A percentile compares a stretch with the other conserved stretches of the same genome.
Conservation (phyloP, 768 basidiomycete genomes). For the Boletus rufocinnamomeus region DNA sequence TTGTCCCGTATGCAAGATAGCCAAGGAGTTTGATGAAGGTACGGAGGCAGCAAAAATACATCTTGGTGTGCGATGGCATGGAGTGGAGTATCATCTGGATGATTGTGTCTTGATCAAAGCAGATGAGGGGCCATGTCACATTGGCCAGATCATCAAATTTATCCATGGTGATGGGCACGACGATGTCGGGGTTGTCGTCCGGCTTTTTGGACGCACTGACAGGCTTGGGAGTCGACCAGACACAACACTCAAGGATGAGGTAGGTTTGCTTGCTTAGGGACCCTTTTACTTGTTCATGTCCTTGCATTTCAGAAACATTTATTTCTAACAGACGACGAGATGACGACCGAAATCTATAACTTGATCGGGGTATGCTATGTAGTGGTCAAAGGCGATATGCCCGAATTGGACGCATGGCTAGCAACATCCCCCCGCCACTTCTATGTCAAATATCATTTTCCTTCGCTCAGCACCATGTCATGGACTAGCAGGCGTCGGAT, state of each 20-base stretch:
- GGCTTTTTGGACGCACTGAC: slow-evolving; percentile 54
- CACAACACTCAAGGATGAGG: slow-evolving; percentile 56
- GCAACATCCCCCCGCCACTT: slow-evolving; percentile 57
- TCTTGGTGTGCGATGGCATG: slow-evolving; percentile 48
- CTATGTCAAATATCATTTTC: slow-evolving; percentile 55
- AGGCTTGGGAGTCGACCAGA: slow-evolving; percentile 40
- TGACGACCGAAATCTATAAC: slow-evolving; percentile 34
- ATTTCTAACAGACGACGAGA: slow-evolving; percentile 55
- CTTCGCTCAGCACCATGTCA: slow-evolving; percentile 37
- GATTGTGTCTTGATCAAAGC: slow-evolving; percentile 61
- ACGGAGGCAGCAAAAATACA: slow-evolving; percentile 31
- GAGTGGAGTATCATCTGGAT: slow-evolving; percentile 54
- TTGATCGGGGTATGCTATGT: slow-evolving; percentile 55
- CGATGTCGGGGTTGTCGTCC: slow-evolving; percentile 34
- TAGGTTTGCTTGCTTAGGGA: slow-evolving; percentile 19
- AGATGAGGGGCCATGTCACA: slow-evolving; percentile 50
- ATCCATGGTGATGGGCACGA: slow-evolving; percentile 19
- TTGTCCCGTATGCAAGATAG: slow-evolving; percentile 51
- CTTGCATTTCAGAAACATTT: slow-evolving; percentile 52
- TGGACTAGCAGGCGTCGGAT: slow-evolving; percentile 43
- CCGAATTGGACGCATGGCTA: slow-evolving; percentile 48
- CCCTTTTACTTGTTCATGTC: neutral
- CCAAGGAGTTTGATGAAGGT: slow-evolving; percentile 37
- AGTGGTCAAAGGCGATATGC: slow-evolving; percentile 37
- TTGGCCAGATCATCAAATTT: slow-evolving; percentile 53